These are phyloP conservation scores for Rhodotorula kratochvilovae DNA, from an alignment of 768 basidiomycete species.

Conservation along the genomic window DNA sequence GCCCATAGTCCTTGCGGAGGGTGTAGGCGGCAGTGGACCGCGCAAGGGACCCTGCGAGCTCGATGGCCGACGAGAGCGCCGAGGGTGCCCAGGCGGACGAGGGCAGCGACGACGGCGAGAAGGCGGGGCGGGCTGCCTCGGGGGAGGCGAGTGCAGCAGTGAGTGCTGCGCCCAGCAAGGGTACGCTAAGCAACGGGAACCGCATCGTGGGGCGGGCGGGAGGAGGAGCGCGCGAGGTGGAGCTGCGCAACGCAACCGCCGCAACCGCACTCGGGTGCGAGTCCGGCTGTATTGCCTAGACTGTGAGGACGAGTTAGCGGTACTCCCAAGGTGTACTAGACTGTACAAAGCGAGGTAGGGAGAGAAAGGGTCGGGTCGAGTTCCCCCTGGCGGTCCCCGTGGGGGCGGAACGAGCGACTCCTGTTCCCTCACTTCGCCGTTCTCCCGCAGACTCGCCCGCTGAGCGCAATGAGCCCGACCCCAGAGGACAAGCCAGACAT, in stretches of 20 bases:
- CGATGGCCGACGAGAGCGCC: conserved; percentile 78
- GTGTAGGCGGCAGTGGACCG: conserved; percentile 85
- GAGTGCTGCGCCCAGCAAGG: background rate
- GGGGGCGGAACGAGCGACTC: too few species aligned
- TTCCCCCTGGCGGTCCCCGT: too few species aligned
- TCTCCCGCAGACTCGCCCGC: too few species aligned
- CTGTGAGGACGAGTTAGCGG: too few species aligned
- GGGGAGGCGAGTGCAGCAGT: background rate
- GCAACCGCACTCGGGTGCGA: too few species aligned
- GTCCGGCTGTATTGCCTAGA: too few species aligned
- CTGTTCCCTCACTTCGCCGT: too few species aligned
- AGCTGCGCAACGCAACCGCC: too few species aligned
- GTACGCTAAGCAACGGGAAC: background rate
- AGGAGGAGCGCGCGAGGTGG: background rate
- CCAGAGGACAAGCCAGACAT: background rate
- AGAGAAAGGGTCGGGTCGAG: too few species aligned
- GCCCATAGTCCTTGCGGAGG: conserved; percentile 65
- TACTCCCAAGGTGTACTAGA: too few species aligned
- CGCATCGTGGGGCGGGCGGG: background rate
- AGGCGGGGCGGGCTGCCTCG: background rate
- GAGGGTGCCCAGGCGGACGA: conserved; percentile 48
- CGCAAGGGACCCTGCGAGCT: conserved; percentile 81
- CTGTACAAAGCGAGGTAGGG: too few species aligned
- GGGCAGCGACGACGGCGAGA: background rate
- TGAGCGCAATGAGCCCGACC: background rate